Conservation (phyloP, 2,329 filamentous ascomycete genomes). For the Cladophialophora immunda region DNA sequence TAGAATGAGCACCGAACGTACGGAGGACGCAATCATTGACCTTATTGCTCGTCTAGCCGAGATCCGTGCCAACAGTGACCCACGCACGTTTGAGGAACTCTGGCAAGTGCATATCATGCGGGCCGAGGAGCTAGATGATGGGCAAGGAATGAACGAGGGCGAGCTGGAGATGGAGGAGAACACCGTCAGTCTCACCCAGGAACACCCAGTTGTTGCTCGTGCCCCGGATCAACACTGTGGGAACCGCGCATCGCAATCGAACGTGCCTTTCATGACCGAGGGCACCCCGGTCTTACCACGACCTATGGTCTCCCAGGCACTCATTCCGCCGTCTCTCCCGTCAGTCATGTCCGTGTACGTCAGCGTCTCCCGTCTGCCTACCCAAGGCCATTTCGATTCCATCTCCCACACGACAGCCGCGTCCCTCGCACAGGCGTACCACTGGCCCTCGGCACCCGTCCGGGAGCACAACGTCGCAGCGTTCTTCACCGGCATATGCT, state of each 20-base stretch:
- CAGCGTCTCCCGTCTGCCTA: constrained; percentile 12
- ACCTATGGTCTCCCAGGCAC: background rate
- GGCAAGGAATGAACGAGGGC: background rate
- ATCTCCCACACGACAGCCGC: constrained; percentile 7
- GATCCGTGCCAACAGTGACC: constrained; percentile 28
- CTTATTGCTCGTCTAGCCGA: constrained; percentile 23
- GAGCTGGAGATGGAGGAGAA: background rate
- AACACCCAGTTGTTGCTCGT: background rate
- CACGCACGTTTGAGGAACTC: constrained; percentile 24
- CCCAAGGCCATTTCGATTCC: background rate
- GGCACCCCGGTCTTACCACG: constrained; percentile 10
- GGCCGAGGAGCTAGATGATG: constrained; percentile 29
- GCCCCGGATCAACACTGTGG: background rate
- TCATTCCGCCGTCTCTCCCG: constrained; percentile 26
- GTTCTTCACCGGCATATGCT: constrained; percentile 30
- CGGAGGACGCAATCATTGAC: constrained; percentile 31
- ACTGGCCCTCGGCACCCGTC: constrained; percentile 34
- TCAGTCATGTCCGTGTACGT: constrained; percentile 31
- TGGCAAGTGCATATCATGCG: constrained; percentile 32
- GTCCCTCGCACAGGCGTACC: constrained; percentile 22
- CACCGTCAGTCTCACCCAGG: background rate
- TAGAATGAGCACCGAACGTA: constrained; percentile 24
- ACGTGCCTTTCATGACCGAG: constrained; percentile 25
- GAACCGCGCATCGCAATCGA: constrained; percentile 9
- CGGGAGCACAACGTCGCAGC: constrained; percentile 5